phyloP scores from a whole-genome alignment of 331 rosid genomes.

The Pyracantha coccinea region DNA sequence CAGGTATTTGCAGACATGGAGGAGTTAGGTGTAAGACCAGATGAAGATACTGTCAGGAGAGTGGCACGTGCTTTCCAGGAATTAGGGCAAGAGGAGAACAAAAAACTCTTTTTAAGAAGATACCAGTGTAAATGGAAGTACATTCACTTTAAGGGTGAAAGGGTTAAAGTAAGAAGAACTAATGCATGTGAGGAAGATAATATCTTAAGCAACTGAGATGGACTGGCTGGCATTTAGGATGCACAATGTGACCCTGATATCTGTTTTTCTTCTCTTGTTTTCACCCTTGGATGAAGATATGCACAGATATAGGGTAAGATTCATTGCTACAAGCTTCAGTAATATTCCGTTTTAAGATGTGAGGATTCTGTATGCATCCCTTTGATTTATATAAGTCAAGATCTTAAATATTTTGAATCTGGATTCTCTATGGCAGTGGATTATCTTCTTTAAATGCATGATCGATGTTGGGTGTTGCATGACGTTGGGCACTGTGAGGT shows the following conservation, averaged over 20 bases:
- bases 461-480: no score
- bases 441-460: neutral
- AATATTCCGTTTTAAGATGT: neutral
- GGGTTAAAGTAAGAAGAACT: conserved; percentile 65
- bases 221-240: neutral
- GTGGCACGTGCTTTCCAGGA: conserved; percentile 51
- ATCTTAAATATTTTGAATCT: neutral
- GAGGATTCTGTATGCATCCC: neutral
- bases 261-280: neutral
- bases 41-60: conserved; percentile 75
- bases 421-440: neutral
- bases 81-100: conserved; percentile 64
- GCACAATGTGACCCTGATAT: neutral
- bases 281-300: neutral
- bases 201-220: conserved; percentile 15
- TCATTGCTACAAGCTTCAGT: neutral
- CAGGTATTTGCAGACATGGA: conserved; percentile 93
- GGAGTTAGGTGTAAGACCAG: conserved; percentile 71
- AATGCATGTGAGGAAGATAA: conserved; percentile 30
- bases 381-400: neutral
- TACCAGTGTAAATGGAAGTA: conserved; percentile 79
- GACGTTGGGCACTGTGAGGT: no score
- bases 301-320: neutral
- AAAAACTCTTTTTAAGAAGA: conserved; percentile 43
- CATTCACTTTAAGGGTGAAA: conserved; percentile 70